These are phyloP conservation scores for Jackrogersella minutella DNA, from an alignment of 495 filamentous ascomycete species.

Conservation along the genomic window DNA sequence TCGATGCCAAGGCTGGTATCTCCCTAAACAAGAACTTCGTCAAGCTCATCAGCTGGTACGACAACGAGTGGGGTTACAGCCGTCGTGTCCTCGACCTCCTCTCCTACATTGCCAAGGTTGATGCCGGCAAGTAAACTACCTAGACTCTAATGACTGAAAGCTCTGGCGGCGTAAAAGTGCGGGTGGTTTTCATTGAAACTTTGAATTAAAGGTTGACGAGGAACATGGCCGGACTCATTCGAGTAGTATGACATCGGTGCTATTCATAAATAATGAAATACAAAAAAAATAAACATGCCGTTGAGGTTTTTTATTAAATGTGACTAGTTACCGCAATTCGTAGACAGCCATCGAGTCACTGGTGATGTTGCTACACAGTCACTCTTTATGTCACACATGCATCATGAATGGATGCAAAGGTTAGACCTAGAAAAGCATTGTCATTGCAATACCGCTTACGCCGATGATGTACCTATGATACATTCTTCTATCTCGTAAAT, in stretches of 20 bases:
- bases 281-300: conserved; percentile 12
- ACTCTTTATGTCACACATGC: not conserved
- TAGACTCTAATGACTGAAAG: conserved; percentile 68
- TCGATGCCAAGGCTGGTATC: conserved; percentile 99
- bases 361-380: not conserved
- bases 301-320: not conserved
- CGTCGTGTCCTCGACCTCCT: conserved; percentile 98
- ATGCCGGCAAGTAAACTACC: conserved; percentile 57
- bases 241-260: conserved; percentile 25
- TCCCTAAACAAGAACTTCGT: conserved; percentile 97
- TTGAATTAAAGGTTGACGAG: conserved; percentile 22
- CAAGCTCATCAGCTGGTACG: conserved; percentile 99
- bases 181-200: conserved; percentile 22
- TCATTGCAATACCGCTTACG: conserved; percentile 33
- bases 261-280: conserved; percentile 21
- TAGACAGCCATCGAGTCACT: not conserved
- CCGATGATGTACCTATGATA: conserved; percentile 34
- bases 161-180: conserved; percentile 32
- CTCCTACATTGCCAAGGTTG: conserved; percentile 89
- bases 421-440: conserved; percentile 14
- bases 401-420: not conserved
- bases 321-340: not conserved
- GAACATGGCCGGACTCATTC: conserved; percentile 25
- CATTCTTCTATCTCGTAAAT: conserved; percentile 24
- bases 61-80: conserved; percentile 89